phyloP scores from a whole-genome alignment of 352 stramenopile species.

The Globisporangium emineosum region DNA sequence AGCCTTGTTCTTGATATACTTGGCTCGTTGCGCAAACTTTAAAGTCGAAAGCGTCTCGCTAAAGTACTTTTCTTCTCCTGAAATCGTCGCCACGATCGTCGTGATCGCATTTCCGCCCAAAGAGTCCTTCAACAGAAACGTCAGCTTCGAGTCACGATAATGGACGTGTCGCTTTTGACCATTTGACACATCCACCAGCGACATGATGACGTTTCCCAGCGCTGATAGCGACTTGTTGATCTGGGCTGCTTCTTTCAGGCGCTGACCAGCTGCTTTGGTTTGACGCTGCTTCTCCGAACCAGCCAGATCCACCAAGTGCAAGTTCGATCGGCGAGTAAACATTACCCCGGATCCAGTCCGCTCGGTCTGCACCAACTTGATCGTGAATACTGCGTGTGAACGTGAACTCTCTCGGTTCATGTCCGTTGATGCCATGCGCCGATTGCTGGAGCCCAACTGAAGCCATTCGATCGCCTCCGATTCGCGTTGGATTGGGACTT shows the following conservation, averaged over 20 bases:
- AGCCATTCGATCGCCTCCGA: conserved; percentile 73
- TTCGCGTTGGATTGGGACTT: conserved; percentile 60
- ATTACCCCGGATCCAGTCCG: conserved; percentile 53
- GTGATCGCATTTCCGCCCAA: conserved; percentile 86
- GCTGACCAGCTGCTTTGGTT: conserved; percentile 70
- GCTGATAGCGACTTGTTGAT: conserved; percentile 90
- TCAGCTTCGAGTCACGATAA: conserved; percentile 87
- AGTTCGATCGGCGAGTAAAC: conserved; percentile 66
- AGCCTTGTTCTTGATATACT: conserved; percentile 88
- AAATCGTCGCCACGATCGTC: conserved; percentile 80
- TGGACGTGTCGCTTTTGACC: conserved; percentile 77
- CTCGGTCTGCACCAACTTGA: conserved; percentile 89
- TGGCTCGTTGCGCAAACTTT: conserved; percentile 86
- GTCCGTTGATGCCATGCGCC: conserved; percentile 93
- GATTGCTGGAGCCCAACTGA: conserved; percentile 74
- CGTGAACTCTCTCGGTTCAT: conserved; percentile 98
- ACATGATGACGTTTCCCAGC: conserved; percentile 89
- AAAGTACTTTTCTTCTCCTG: conserved; percentile 80
- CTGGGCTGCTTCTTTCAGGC: conserved; percentile 85
- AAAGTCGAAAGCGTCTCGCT: conserved; percentile 85
- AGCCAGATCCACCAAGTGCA: conserved; percentile 86
- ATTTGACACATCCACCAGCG: conserved; percentile 82
- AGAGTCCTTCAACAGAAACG: conserved; percentile 75
- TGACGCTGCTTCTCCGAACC: conserved; percentile 87
- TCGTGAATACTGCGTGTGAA: conserved; percentile 97